These are phyloP conservation scores for Phytophthora sansomeana DNA, from an alignment of 352 stramenopile species.

Conservation along the genomic window DNA sequence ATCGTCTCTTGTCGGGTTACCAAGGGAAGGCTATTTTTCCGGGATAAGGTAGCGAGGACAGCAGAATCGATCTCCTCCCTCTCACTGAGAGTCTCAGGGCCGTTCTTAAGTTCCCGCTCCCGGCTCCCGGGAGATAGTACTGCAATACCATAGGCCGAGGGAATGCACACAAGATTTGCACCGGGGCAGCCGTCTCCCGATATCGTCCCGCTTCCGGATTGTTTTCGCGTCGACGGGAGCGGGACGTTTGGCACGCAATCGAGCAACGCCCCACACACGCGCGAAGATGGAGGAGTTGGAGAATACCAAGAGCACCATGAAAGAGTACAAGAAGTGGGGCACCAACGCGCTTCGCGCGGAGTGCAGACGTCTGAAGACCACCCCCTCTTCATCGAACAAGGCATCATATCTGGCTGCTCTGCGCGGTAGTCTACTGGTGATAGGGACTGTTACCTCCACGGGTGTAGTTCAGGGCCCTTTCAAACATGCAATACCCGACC, in stretches of 20 bases:
- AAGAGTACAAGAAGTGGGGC: neutral
- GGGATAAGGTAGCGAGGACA: too few species aligned
- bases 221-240: conserved; percentile 3
- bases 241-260: neutral
- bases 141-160: too few species aligned
- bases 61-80: too few species aligned
- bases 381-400: neutral
- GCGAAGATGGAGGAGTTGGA: conserved; percentile 7
- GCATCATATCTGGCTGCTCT: neutral
- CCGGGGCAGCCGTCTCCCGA: too few species aligned
- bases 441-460: neutral
- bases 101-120: too few species aligned
- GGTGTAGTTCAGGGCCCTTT: conserved; percentile 2
- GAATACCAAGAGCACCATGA: neutral
- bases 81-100: too few species aligned
- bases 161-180: too few species aligned
- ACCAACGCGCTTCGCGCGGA: neutral
- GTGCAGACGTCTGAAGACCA: neutral
- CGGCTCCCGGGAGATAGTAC: too few species aligned
- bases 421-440: neutral
- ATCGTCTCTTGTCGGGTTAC: too few species aligned
- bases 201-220: conserved; percentile 2
- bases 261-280: neutral
- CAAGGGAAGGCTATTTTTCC: too few species aligned
- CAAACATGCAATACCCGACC: neutral